Evolutionary conservation across 495 filamentous ascomycete genomes (phyloP), one percentile per base, ranked within the genome.

Genomic region (Penicillium antarcticum): DNA sequence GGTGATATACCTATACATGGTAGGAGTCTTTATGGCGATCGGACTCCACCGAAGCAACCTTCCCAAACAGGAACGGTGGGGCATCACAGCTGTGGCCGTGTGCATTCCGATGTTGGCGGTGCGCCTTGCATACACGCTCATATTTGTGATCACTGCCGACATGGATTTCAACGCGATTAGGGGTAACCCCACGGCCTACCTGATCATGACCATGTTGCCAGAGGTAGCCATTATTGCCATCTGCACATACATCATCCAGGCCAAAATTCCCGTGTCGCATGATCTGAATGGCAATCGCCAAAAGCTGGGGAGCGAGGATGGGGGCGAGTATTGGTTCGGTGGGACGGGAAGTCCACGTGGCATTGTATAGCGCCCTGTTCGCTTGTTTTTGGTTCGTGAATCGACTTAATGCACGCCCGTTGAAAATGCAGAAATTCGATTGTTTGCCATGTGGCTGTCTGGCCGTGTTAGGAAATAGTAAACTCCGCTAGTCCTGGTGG

Each of bases 81-180:
- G 31, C 5, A 17, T 53, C 7, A 48, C 26, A 7, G 47, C 34
- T 1, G 53, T 53, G 5, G 19, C 38, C 10, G 36, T 47, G 11
- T 60, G 57, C 40, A 26, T 60, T 29, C 57, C 52, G 6, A 14
- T 60, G 5, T 34, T 56, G 19, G 48, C 48, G 14, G 45, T 60
- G 31, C 57, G 57, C 1, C 21, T 60, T 34, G 40, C 41, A 19
- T 60, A 56, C 32, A 57, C 50, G 1, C 42, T 61, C 11, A 42
- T 57, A 11, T 61, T 57, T 33, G 46, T 61, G 11, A 57, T 45
- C 18, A 57, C 49, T 2, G 37, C 45, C 11, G 35, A 61, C 29
- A 61, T 61, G 53, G 42, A 31, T 4, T 54, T 42, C 42, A 57
- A 61, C 34, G 53, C 58, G 9, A 56, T 56, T 38, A 61, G 53